phyloP scores from a whole-genome alignment of 106 monocot genomes.

The Platanthera zijinensis region DNA sequence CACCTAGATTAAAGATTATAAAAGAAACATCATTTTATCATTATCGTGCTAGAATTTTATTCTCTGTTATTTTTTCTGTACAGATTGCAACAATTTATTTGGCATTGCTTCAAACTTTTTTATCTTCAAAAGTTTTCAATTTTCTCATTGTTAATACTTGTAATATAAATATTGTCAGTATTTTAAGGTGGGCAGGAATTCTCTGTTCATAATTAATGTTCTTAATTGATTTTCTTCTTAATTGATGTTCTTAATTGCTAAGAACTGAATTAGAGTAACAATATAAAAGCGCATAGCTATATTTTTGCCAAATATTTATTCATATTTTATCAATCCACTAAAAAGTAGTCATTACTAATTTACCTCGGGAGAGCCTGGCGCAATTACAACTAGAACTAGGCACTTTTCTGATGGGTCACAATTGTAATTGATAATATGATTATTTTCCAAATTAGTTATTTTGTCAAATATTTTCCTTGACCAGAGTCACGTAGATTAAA shows the following conservation, averaged over 20 bases:
- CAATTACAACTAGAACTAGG: constrained; percentile 94
- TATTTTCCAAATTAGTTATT: constrained; percentile 80
- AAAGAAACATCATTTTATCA: background rate
- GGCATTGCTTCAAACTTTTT: too few species aligned
- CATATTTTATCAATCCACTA: background rate
- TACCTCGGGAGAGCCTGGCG: constrained; percentile 94
- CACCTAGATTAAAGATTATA: constrained; percentile 40
- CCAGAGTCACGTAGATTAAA: constrained; percentile 63
- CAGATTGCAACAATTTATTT: too few species aligned
- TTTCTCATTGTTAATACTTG: too few species aligned
- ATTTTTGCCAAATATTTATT: background rate
- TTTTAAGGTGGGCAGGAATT: too few species aligned
- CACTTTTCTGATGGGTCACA: constrained; percentile 97
- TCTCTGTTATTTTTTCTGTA: too few species aligned
- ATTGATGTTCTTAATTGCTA: too few species aligned
- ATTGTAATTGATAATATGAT: constrained; percentile 94
- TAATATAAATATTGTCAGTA: too few species aligned
- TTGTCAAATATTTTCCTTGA: constrained; percentile 92
- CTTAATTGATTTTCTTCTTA: too few species aligned
- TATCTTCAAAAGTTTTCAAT: too few species aligned
- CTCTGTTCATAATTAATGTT: too few species aligned
- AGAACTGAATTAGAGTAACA: background rate
- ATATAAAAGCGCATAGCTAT: background rate
- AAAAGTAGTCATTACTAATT: background rate
- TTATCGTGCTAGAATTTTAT: background rate